Percentiles rank a stretch among this genome's conserved stretches.
Evolutionary conservation across 495 filamentous ascomycete species (phyloP).

Genomic region (Xylaria cubensis): DNA sequence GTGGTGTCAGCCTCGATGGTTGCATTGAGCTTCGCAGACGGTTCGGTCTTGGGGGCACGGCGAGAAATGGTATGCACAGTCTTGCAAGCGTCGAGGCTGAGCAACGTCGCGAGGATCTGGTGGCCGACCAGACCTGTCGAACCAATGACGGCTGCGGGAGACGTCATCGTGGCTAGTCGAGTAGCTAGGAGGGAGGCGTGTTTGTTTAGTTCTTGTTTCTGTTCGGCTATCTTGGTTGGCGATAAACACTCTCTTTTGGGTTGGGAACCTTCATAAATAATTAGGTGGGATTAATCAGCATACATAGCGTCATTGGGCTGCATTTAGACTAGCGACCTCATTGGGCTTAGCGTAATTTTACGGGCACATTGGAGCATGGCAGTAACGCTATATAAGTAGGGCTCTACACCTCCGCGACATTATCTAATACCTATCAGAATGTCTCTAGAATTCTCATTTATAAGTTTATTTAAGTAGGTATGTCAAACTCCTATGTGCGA

Average conservation of each 20-base stretch:
- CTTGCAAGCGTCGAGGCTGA: slow-evolving; percentile 49
- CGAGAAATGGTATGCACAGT: slow-evolving; percentile 65
- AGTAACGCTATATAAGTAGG: too few species aligned
- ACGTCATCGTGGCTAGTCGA: slow-evolving; percentile 36
- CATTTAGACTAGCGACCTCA: too few species aligned
- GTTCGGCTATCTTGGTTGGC: neutral
- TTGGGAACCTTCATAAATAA: neutral
- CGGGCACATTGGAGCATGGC: too few species aligned
- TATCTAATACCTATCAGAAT: too few species aligned
- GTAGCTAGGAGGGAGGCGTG: neutral
- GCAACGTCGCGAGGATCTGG: slow-evolving; percentile 62
- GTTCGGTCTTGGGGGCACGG: slow-evolving; percentile 50
- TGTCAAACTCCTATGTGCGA: too few species aligned
- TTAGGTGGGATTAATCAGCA: neutral
- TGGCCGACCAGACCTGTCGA: slow-evolving; percentile 64
- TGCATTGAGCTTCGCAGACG: slow-evolving; percentile 58
- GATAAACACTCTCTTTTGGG: neutral
- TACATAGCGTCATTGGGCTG: too few species aligned
- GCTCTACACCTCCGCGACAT: too few species aligned
- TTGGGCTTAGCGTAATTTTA: neutral
- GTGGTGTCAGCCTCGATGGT: slow-evolving; percentile 53
- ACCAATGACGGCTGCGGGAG: slow-evolving; percentile 60
- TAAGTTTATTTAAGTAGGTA: too few species aligned
- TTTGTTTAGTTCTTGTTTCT: neutral
- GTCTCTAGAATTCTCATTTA: too few species aligned